phyloP scores from a whole-genome alignment of 2,329 filamentous ascomycete genomes.

The Trichoderma semiorbis region DNA sequence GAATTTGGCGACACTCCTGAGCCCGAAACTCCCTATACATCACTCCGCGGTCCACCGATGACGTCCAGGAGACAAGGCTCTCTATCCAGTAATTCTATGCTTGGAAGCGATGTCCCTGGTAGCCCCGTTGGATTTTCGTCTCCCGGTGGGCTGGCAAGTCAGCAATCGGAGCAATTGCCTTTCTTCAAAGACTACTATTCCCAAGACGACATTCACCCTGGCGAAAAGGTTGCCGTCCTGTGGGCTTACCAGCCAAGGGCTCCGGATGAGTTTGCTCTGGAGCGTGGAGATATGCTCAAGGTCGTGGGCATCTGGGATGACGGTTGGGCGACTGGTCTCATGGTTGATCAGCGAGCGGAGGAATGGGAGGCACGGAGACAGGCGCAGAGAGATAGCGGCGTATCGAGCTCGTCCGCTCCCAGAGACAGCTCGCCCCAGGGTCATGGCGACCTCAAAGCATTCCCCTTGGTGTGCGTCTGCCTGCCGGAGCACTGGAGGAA shows the following conservation, averaged over 20 bases:
- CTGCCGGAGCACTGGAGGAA: conserved; percentile 94
- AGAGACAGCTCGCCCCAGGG: conserved; percentile 60
- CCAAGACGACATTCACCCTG: conserved; percentile 88
- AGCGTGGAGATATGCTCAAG: conserved; percentile 96
- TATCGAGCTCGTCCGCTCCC: conserved; percentile 73
- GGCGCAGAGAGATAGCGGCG: conserved; percentile 85
- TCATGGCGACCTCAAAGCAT: conserved; percentile 87
- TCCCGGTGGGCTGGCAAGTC: conserved; percentile 76
- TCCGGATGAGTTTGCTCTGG: conserved; percentile 86
- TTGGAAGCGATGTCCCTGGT: conserved; percentile 68
- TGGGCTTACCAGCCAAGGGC: conserved; percentile 98
- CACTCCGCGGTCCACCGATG: conserved; percentile 56
- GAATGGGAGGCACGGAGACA: conserved; percentile 79
- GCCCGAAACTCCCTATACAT: conserved; percentile 57
- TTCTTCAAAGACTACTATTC: conserved; percentile 99
- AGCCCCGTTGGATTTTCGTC: conserved; percentile 76
- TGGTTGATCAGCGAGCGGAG: conserved; percentile 78
- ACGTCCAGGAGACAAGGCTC: conserved; percentile 75
- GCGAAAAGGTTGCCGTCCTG: conserved; percentile 83
- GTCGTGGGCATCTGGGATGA: conserved; percentile 99
- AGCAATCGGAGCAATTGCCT: conserved; percentile 90
- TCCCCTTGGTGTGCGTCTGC: conserved; percentile 94
- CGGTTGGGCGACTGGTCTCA: conserved; percentile 92
- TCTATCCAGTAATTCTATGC: conserved; percentile 76
- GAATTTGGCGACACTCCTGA: conserved; percentile 68